Base-by-base conservation (phyloP, 176 grass and related monocot species). In the Themeda triandra region DNA sequence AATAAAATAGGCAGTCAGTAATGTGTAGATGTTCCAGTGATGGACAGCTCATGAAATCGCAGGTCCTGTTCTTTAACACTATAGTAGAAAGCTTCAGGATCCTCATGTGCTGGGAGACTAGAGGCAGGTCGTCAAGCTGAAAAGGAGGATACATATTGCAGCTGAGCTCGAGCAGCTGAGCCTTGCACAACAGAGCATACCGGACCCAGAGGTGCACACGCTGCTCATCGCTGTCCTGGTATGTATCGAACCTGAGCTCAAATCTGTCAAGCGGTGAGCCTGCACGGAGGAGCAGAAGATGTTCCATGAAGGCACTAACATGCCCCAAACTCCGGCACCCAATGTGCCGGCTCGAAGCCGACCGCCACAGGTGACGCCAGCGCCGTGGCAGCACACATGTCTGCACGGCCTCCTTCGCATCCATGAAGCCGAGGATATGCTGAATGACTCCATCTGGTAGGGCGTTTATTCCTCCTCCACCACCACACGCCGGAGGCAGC, bases 31-130 rank as follows among this genome's bases (percentile, higher is more conserved):
- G 12, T 44, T 83, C 69, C 37, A 40, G 40, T 32, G 35, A 19
- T 46, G 73, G 73, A 39, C 82, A 84, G 11, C 73, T 12, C 2
- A 25, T 27, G 63, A 68, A 68, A 23, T 77, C 31, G 1, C 66
- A 74, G 10, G 76, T 77, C 10, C n/a, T 84, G 63, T 77, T 31
- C 2, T 40, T 77, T 25, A 77, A 58, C 31, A 49, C 24, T 14
- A 33, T 25, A 39, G 6, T 10, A 10, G 0, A 2, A 15, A 84
- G 63, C 46, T 40, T 13, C 10, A 40, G n/a, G 21, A 24, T 68
- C 44, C 1, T 76, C 63, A 84, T 14, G 25, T 76, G 42, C 59
- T 31, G 30, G 35, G 62, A 84, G 72, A 66, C 72, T 17, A 84
- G 44, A 54, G 72, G 72, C n/a, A 67, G 42, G 72, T 41, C 33